phyloP scores from a whole-genome alignment of 176 grass and related monocot genomes.

The Triticum timopheevii region DNA sequence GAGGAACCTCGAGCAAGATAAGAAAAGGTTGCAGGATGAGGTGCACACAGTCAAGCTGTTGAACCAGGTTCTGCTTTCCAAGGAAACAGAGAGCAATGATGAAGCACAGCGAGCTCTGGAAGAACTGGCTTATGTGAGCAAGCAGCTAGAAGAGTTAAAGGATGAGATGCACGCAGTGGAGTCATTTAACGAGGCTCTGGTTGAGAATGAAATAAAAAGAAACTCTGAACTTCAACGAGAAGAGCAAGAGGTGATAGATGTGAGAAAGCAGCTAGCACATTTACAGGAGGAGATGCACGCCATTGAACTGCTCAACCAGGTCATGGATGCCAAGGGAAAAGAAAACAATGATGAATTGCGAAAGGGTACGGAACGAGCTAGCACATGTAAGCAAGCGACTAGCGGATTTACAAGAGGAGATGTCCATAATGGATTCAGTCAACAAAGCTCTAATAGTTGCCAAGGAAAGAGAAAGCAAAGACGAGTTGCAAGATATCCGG shows the following conservation, averaged over 20 bases:
- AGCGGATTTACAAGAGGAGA: neutral
- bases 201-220: neutral
- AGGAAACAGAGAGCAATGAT: neutral
- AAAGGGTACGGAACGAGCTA: neutral
- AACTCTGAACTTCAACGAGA: neutral
- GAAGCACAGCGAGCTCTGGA: neutral
- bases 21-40: neutral
- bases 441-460: neutral
- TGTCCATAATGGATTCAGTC: neutral
- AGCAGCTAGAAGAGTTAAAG: neutral
- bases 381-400: neutral
- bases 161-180: neutral
- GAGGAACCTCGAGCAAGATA: neutral
- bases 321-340: neutral
- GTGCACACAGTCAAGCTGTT: constrained; percentile 19
- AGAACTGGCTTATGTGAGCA: neutral
- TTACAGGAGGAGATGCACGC: neutral
- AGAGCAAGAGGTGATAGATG: neutral
- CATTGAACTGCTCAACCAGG: neutral
- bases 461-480: neutral
- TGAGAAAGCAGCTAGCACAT: neutral
- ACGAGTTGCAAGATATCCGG: neutral
- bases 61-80: constrained; percentile 45
- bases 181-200: neutral
- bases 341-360: neutral